Evolutionary conservation across 345 rosid genomes (phyloP).

Genomic region (Lenwebbia sp.): DNA sequence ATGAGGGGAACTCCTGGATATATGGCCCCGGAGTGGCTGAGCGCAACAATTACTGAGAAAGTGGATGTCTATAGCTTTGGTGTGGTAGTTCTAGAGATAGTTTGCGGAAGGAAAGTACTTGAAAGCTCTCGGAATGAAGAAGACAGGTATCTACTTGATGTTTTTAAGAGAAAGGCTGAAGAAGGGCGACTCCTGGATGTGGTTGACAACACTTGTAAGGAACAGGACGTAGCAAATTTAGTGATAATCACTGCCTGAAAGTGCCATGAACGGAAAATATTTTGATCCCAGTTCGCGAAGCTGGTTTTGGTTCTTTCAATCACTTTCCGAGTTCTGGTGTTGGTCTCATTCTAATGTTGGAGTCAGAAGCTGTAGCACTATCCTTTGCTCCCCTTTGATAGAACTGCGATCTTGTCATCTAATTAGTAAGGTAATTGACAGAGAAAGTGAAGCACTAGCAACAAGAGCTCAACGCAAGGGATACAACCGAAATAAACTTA

Average conservation of each 20-base stretch:
- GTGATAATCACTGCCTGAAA: too few species aligned
- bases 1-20: constrained; percentile 21
- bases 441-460: neutral
- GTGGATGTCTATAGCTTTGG: constrained; percentile 28
- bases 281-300: neutral
- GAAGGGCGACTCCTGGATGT: too few species aligned
- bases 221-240: too few species aligned
- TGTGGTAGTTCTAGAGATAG: constrained; percentile 16
- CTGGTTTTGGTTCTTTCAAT: neutral
- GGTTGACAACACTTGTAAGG: too few species aligned
- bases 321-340: neutral
- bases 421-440: neutral
- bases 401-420: neutral
- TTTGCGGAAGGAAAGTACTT: constrained; percentile 23
- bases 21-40: constrained; percentile 14
- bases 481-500: neutral
- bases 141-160: too few species aligned
- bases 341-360: neutral
- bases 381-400: neutral
- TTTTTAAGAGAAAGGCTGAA: too few species aligned
- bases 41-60: constrained; percentile 12
- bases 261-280: too few species aligned
- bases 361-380: neutral
- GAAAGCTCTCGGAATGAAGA: too few species aligned
- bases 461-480: neutral